Conservation (phyloP, 768 basidiomycete genomes). For the Trametes meyenii region DNA sequence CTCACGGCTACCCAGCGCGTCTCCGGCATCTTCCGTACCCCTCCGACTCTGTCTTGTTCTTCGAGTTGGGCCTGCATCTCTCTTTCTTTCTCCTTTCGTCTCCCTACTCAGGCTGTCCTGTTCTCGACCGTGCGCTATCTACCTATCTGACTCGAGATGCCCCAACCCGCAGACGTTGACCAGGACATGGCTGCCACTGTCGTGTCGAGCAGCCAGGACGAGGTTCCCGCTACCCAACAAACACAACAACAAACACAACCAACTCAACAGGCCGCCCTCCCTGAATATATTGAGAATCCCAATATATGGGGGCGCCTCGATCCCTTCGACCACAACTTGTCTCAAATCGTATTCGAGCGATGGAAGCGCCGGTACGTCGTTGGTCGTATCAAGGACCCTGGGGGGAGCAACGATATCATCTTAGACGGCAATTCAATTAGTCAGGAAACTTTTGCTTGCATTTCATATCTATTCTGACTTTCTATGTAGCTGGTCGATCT, state of each 20-base stretch:
- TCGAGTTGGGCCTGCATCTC: too few species aligned
- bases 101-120: too few species aligned
- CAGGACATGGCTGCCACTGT: constrained; percentile 22
- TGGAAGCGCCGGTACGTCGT: constrained; percentile 51
- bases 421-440: constrained; percentile 76
- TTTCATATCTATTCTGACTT: constrained; percentile 21
- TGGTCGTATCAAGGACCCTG: constrained; percentile 48
- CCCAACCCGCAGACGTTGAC: background rate
- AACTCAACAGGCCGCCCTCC: constrained; percentile 44
- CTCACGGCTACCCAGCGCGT: too few species aligned
- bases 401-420: constrained; percentile 48
- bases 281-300: constrained; percentile 30
- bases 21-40: too few species aligned
- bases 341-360: constrained; percentile 66
- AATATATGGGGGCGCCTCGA: constrained; percentile 74
- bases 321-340: constrained; percentile 55
- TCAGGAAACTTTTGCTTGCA: constrained; percentile 39
- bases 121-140: too few species aligned
- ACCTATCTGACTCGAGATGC: too few species aligned
- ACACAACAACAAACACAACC: constrained; percentile 39
- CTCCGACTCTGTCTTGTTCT: too few species aligned
- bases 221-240: background rate
- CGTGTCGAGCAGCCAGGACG: constrained; percentile 17
- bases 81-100: too few species aligned
- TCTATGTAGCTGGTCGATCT: constrained; percentile 43